A percentile compares a stretch with the other conserved stretches of the same genome.
phyloP scores from a whole-genome alignment of 441 rosid species.

The Cnidoscolus chayamansa region DNA sequence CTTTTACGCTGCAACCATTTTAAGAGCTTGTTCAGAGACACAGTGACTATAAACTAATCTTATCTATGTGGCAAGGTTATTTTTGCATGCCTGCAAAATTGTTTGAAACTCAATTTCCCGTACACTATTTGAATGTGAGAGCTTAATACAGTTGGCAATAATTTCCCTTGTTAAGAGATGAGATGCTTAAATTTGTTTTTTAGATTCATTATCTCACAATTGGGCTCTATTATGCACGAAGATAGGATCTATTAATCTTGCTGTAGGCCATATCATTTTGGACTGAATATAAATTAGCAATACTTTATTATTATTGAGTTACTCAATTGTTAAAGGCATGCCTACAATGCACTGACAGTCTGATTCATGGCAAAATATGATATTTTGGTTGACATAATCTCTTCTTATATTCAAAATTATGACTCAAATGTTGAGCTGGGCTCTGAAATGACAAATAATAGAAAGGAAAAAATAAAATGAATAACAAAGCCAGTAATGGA shows the following conservation, averaged over 20 bases:
- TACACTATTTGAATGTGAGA: background rate
- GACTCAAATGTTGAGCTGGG: background rate
- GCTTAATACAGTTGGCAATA: background rate
- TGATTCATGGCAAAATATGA: background rate
- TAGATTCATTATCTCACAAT: background rate
- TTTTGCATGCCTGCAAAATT: background rate
- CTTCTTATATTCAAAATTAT: too few relatives aligned
- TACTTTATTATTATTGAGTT: background rate
- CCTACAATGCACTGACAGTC: background rate
- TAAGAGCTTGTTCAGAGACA: background rate
- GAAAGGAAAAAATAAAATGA: background rate
- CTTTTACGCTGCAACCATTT: background rate
- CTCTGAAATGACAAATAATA: background rate
- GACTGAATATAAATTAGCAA: background rate
- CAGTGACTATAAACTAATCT: background rate
- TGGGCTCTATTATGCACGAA: background rate
- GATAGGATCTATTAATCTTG: background rate
- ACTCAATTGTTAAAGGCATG: background rate
- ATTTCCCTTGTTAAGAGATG: background rate
- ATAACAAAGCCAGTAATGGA: background rate
- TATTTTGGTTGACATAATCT: background rate
- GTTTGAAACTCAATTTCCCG: background rate
- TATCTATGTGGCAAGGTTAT: background rate
- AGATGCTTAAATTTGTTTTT: background rate
- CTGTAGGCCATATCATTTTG: background rate